These are phyloP conservation scores for Endocladia muricata DNA, from an alignment of 31 red algal genomes.

Conservation along the genomic window DNA sequence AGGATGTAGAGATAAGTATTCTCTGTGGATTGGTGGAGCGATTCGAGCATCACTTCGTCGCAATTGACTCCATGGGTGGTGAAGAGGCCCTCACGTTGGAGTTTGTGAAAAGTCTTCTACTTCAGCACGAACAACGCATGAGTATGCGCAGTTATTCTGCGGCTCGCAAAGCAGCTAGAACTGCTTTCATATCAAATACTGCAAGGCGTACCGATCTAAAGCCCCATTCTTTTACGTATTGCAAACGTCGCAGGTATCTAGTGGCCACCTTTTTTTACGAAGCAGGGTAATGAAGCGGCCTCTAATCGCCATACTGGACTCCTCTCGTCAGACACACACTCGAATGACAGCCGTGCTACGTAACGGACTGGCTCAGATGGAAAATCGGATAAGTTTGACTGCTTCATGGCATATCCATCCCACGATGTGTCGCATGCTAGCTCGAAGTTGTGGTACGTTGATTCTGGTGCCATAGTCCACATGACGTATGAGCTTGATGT, in stretches of 20 bases:
- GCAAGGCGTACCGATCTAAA: background rate
- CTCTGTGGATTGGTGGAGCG: background rate
- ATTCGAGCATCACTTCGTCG: slow-evolving; percentile 23
- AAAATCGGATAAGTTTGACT: background rate
- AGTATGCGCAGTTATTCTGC: background rate
- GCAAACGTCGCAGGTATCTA: background rate
- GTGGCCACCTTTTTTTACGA: background rate
- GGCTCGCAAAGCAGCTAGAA: background rate
- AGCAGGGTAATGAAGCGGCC: background rate
- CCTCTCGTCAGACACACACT: background rate
- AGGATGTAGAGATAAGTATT: background rate
- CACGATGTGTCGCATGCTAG: background rate
- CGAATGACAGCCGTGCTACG: too few species aligned
- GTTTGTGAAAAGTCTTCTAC: slow-evolving; percentile 20
- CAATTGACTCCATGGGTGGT: slow-evolving; percentile 15
- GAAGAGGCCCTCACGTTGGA: background rate
- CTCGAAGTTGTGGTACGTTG: slow-evolving; percentile 9
- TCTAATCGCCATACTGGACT: background rate
- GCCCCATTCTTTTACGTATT: background rate
- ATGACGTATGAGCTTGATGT: background rate
- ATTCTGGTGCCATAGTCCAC: slow-evolving; percentile 6
- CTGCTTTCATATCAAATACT: too few species aligned
- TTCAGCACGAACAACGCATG: slow-evolving; percentile 19
- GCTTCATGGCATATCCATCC: background rate
- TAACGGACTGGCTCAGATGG: background rate